Conservation (phyloP, 768 basidiomycete genomes). For the Boletus tylopilopsis region DNA sequence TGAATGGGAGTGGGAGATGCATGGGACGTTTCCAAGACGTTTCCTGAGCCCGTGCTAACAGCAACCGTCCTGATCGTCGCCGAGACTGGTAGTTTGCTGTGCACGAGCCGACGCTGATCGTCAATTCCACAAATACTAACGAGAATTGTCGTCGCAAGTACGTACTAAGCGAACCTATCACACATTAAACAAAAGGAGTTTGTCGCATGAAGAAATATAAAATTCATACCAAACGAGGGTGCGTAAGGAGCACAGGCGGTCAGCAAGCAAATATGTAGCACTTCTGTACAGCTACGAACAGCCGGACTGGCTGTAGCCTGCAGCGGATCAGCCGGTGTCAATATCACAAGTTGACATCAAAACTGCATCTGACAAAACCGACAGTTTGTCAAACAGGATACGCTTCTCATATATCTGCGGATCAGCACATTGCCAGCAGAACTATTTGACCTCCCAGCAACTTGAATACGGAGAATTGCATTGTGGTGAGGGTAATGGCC, state of each 20-base stretch:
- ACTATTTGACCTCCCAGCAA: conserved; percentile 4
- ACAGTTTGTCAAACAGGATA: conserved; percentile 6
- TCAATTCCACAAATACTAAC: conserved; percentile 8
- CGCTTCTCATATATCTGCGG: conserved; percentile 13
- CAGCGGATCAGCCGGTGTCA: conserved; percentile 28
- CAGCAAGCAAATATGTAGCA: conserved; percentile 7
- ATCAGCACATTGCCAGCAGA: conserved; percentile 16
- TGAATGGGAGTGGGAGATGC: conserved; percentile 19
- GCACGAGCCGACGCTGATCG: conserved; percentile 30
- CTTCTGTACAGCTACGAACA: conserved; percentile 5
- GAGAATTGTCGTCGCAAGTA: conserved; percentile 11
- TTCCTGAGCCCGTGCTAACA: conserved; percentile 19
- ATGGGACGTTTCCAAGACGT: conserved; percentile 28
- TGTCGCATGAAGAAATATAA: conserved; percentile 13
- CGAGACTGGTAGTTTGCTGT: conserved; percentile 27
- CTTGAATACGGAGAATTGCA: conserved; percentile 20
- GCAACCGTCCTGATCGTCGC: conserved; percentile 34
- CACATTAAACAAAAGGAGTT: conserved; percentile 12
- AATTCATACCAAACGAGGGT: conserved; percentile 16
- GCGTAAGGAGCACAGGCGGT: conserved; percentile 13
- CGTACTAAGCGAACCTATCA: conserved; percentile 5
- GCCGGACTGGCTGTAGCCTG: conserved; percentile 22
- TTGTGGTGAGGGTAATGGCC: conserved; percentile 15
- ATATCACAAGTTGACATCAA: conserved; percentile 9
- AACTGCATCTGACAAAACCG: neutral